Conservation (phyloP, 257 asterid genomes). For the Thymus mandschuricus region DNA sequence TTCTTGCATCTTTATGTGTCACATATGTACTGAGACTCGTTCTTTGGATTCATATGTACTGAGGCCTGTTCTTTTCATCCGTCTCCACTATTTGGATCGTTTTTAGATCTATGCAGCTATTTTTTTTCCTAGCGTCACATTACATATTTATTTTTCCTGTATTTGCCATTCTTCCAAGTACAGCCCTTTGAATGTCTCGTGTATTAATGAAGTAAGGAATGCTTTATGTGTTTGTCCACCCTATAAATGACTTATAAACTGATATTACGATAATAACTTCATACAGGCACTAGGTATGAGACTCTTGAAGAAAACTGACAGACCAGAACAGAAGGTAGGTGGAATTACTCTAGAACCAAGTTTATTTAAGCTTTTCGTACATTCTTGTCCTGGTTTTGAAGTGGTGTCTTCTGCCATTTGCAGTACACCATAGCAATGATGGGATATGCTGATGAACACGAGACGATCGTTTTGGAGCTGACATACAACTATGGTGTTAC, state of each 20-base stretch:
- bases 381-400: slow-evolving; percentile 12
- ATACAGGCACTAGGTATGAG: slow-evolving; percentile 91
- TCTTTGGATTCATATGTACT: background rate
- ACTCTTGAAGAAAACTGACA: slow-evolving; percentile 73
- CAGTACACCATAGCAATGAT: slow-evolving; percentile 96
- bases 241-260: slow-evolving; percentile 6
- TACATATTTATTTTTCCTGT: background rate
- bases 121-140: background rate
- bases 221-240: background rate
- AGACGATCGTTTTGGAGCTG: slow-evolving; percentile 85
- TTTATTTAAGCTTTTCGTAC: slow-evolving; percentile 7
- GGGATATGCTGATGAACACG: slow-evolving; percentile 89
- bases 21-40: background rate
- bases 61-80: background rate
- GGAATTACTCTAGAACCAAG: background rate
- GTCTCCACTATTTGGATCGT: background rate
- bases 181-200: background rate
- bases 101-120: background rate
- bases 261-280: background rate
- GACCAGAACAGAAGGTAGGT: slow-evolving; percentile 89
- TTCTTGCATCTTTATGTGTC: slow-evolving; percentile 15
- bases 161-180: background rate
- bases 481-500: slow-evolving; percentile 96
- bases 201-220: background rate
- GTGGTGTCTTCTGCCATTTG: slow-evolving; percentile 20